These are phyloP conservation scores for Tulasnella sp. DNA, from an alignment of 768 basidiomycete species.

Conservation along the genomic window DNA sequence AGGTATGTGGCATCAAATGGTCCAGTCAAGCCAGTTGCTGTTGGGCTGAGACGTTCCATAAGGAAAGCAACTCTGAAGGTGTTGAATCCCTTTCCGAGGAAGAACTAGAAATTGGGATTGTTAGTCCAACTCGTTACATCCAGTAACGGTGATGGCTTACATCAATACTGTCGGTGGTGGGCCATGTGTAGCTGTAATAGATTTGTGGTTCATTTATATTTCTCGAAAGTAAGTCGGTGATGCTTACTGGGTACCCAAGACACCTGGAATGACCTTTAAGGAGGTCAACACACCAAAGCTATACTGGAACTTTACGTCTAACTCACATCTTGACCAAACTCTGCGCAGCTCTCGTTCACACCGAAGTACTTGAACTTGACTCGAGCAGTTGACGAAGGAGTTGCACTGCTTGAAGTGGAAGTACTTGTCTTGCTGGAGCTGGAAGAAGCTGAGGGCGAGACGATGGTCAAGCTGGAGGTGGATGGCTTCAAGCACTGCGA, in stretches of 20 bases:
- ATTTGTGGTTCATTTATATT: neutral
- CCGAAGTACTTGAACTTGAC: slow-evolving; percentile 48
- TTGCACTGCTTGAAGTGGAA: neutral
- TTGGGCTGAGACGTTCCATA: slow-evolving; percentile 44
- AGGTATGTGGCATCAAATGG: slow-evolving; percentile 43
- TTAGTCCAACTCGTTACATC: too few species aligned
- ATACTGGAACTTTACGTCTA: slow-evolving; percentile 26
- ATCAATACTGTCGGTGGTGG: slow-evolving; percentile 32
- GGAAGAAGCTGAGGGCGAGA: slow-evolving; percentile 22
- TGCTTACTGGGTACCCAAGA: slow-evolving; percentile 25
- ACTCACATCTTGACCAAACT: slow-evolving; percentile 36
- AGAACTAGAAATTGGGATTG: slow-evolving; percentile 28
- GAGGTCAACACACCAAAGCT: slow-evolving; percentile 49
- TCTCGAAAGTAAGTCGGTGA: neutral
- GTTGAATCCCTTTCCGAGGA: slow-evolving; percentile 47
- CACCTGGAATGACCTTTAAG: slow-evolving; percentile 35
- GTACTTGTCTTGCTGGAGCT: slow-evolving; percentile 21
- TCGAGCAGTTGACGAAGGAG: neutral
- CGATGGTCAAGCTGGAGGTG: slow-evolving; percentile 21
- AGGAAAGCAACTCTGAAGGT: slow-evolving; percentile 30
- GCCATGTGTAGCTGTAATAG: slow-evolving; percentile 36
- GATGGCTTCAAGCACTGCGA: slow-evolving; percentile 19
- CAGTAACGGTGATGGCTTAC: slow-evolving; percentile 17
- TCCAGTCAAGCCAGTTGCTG: slow-evolving; percentile 41
- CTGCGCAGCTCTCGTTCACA: slow-evolving; percentile 50